Evolutionary conservation across 805 yeast species (phyloP).

Genomic region (Hanseniaspora valbyensis): DNA sequence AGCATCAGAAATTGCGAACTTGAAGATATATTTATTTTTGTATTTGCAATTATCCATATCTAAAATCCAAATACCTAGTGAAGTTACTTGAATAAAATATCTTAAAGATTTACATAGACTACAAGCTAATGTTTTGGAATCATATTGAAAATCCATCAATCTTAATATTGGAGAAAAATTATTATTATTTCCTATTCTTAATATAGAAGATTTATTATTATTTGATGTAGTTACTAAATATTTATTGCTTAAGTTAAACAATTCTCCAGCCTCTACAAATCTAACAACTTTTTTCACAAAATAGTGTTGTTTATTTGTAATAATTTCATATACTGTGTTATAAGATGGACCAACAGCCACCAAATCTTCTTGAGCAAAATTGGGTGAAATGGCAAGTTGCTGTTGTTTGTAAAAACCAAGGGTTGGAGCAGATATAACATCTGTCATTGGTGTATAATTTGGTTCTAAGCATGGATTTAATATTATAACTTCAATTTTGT

Average conservation of each 20-base stretch:
- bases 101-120: slow-evolving; percentile 47
- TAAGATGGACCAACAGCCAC: slow-evolving; percentile 61
- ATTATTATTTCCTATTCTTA: slow-evolving; percentile 51
- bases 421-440: slow-evolving; percentile 52
- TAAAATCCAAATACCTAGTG: slow-evolving; percentile 51
- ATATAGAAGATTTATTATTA: slow-evolving; percentile 28
- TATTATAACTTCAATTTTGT: slow-evolving; percentile 6
- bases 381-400: slow-evolving; percentile 60
- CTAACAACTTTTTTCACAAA: slow-evolving; percentile 53
- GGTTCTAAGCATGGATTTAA: slow-evolving; percentile 27
- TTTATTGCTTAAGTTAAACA: slow-evolving; percentile 61
- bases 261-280: slow-evolving; percentile 58
- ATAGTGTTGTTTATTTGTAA: slow-evolving; percentile 56
- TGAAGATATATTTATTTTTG: slow-evolving; percentile 40
- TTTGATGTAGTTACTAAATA: slow-evolving; percentile 57
- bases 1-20: slow-evolving; percentile 38
- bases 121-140: slow-evolving; percentile 54
- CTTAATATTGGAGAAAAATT: slow-evolving; percentile 52
- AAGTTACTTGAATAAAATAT: slow-evolving; percentile 63
- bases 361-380: slow-evolving; percentile 51
- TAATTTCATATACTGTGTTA: slow-evolving; percentile 46
- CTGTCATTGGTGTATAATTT: slow-evolving; percentile 64
- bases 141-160: slow-evolving; percentile 46
- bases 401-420: slow-evolving; percentile 41
- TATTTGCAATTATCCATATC: slow-evolving; percentile 46